Conservation (phyloP, 306 rosid genomes). For the Betula pendula region DNA sequence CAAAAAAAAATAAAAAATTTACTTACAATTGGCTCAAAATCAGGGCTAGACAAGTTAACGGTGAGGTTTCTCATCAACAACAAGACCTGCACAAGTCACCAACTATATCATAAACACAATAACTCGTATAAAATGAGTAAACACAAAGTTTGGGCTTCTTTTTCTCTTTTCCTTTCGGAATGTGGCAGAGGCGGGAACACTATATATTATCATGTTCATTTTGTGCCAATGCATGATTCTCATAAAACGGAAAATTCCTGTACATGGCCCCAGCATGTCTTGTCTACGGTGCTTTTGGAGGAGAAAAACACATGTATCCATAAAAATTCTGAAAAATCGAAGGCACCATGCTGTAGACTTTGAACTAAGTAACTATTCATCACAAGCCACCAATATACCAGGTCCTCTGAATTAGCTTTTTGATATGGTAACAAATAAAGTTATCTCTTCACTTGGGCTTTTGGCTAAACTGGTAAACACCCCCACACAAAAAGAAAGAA, state of each 20-base stretch:
- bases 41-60: slow-evolving; percentile 69
- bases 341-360: background rate
- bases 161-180: background rate
- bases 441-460: background rate
- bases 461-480: background rate
- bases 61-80: slow-evolving; percentile 86
- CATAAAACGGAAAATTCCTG: background rate
- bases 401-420: background rate
- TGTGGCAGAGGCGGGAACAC: background rate
- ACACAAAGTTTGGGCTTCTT: background rate
- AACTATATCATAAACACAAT: background rate
- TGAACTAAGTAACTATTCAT: background rate
- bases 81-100: slow-evolving; percentile 68
- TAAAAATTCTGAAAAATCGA: background rate
- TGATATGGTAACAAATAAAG: background rate
- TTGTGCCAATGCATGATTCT: background rate
- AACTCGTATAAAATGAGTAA: background rate
- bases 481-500: background rate
- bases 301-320: background rate
- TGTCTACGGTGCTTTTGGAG: background rate
- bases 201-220: background rate
- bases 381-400: slow-evolving; percentile 1
- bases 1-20: background rate
- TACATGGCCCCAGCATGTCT: background rate
- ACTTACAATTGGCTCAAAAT: slow-evolving; percentile 73